phyloP scores from a whole-genome alignment of 1,284 basidiomycete species.

The Malassezia restricta region DNA sequence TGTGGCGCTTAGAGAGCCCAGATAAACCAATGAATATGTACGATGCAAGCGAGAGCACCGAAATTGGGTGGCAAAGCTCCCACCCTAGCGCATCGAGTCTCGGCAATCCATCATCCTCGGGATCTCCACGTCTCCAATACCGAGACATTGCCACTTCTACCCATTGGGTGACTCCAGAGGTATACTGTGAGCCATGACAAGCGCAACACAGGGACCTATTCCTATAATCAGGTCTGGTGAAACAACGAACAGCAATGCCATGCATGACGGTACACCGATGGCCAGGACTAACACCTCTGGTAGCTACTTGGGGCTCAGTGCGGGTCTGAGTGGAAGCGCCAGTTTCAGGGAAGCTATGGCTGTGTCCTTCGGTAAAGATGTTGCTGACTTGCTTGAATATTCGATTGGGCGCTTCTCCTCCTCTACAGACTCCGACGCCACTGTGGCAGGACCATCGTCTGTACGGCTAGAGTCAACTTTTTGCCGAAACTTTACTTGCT shows the following conservation, averaged over 20 bases:
- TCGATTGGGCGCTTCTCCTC: constrained; percentile 37
- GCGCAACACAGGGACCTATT: constrained; percentile 14
- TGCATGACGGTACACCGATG: constrained; percentile 1
- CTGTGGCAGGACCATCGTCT: constrained; percentile 32
- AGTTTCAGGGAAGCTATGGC: constrained; percentile 41
- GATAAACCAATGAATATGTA: too few relatives aligned
- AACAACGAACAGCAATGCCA: not conserved
- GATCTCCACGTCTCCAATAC: too few relatives aligned
- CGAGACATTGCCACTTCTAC: too few relatives aligned
- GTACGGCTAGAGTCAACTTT: constrained; percentile 41
- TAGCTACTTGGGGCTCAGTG: constrained; percentile 12
- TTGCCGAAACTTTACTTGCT: constrained; percentile 44
- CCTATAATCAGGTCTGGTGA: constrained; percentile 11
- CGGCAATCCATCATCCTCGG: too few relatives aligned
- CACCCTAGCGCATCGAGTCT: too few relatives aligned
- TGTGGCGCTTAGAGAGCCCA: too few relatives aligned
- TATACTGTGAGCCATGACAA: constrained; percentile 2
- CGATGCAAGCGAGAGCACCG: too few relatives aligned
- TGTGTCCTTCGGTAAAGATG: constrained; percentile 37
- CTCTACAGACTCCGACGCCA: constrained; percentile 36
- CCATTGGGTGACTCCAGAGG: too few relatives aligned
- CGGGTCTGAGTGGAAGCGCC: constrained; percentile 20
- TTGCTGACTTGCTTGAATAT: constrained; percentile 43
- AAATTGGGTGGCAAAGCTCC: too few relatives aligned
- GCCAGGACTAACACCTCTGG: constrained; percentile 6